phyloP scores from a whole-genome alignment of 495 filamentous ascomycete species.

The Neurospora sp. region DNA sequence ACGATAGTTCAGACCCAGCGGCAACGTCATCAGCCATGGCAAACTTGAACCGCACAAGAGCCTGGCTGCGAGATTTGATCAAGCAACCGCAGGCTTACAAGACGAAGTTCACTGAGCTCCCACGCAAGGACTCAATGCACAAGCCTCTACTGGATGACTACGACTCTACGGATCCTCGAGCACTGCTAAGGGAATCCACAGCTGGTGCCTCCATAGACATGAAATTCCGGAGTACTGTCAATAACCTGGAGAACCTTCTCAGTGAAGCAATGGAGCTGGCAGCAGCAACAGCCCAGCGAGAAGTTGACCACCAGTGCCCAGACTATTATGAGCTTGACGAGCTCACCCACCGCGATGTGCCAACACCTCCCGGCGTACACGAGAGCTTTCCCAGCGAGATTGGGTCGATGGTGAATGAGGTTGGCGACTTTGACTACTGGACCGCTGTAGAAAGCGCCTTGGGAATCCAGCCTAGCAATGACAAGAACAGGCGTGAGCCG shows the following conservation, averaged over 20 bases:
- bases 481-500: background rate
- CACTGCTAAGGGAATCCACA: background rate
- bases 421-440: background rate
- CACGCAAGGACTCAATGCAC: background rate
- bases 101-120: slow-evolving; percentile 10
- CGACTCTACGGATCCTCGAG: background rate
- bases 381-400: slow-evolving; percentile 7
- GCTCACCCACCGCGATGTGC: slow-evolving; percentile 1
- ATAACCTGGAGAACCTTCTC: slow-evolving; percentile 36
- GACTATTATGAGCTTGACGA: slow-evolving; percentile 4
- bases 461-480: background rate
- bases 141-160: background rate
- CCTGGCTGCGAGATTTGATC: slow-evolving; percentile 16
- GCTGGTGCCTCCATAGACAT: slow-evolving; percentile 11
- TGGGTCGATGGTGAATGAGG: slow-evolving; percentile 11
- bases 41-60: slow-evolving; percentile 8
- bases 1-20: background rate
- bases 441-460: background rate
- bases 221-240: slow-evolving; percentile 25
- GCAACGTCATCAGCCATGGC: slow-evolving; percentile 2
- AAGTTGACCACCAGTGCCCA: slow-evolving; percentile 5
- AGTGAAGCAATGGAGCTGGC: slow-evolving; percentile 36
- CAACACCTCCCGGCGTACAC: slow-evolving; percentile 7
- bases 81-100: slow-evolving; percentile 11
- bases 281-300: slow-evolving; percentile 23